phyloP scores from a whole-genome alignment of 129 eudicot species.

The Cynara cardunculus region DNA sequence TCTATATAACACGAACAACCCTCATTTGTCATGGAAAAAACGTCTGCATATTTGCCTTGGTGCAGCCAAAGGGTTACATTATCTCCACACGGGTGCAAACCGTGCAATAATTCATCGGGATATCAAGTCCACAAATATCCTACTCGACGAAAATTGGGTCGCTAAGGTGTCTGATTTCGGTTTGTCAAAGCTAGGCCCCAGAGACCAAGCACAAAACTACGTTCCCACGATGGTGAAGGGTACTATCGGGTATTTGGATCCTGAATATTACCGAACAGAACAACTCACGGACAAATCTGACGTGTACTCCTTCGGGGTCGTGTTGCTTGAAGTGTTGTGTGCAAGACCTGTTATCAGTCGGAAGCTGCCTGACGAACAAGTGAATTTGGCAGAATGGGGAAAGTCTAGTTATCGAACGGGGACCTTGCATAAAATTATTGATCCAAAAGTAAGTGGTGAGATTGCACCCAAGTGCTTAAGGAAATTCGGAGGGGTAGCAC shows the following conservation, averaged over 20 bases:
- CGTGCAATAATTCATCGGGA: conserved; percentile 44
- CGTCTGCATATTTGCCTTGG: conserved; percentile 53
- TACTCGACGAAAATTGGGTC: conserved; percentile 47
- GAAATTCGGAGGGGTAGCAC: conserved; percentile 34
- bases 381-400: conserved; percentile 45
- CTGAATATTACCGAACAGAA: conserved; percentile 22
- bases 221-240: conserved; percentile 44
- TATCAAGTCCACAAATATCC: conserved; percentile 43
- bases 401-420: conserved; percentile 19
- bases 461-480: conserved; percentile 42
- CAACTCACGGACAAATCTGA: conserved; percentile 38
- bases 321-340: conserved; percentile 48
- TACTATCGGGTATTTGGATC: conserved; percentile 45
- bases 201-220: conserved; percentile 18
- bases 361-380: conserved; percentile 25
- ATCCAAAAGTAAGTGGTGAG: conserved; percentile 30
- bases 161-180: conserved; percentile 62
- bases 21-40: conserved; percentile 36
- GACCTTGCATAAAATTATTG: conserved; percentile 27
- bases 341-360: conserved; percentile 25
- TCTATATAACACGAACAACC: conserved; percentile 27
- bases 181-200: conserved; percentile 40
- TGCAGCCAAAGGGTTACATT: conserved; percentile 45
- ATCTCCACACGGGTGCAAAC: conserved; percentile 43
- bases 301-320: conserved; percentile 63